Evolutionary conservation across 108 stramenopile species (phyloP).

Genomic region (Parietichytrium sp.): DNA sequence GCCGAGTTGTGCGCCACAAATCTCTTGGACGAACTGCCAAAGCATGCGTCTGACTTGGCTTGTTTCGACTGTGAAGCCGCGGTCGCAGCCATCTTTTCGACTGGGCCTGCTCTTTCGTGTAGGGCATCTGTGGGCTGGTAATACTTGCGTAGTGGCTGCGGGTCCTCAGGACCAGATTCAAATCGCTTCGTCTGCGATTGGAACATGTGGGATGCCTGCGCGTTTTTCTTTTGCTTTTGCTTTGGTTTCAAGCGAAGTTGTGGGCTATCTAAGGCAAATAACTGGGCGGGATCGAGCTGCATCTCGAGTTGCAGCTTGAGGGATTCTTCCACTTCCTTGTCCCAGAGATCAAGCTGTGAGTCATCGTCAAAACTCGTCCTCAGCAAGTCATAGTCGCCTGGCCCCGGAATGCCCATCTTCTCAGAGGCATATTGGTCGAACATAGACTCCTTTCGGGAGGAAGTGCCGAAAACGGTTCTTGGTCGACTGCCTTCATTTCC

Average conservation of each 20-base stretch:
- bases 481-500: too few relatives aligned
- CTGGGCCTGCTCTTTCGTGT: too few relatives aligned
- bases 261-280: background rate
- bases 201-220: background rate
- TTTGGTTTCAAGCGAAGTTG: background rate
- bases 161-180: background rate
- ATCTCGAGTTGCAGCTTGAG: background rate
- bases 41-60: background rate
- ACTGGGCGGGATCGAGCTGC: slow-evolving; percentile 5
- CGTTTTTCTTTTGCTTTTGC: background rate
- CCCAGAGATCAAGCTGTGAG: too few relatives aligned
- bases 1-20: background rate
- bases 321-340: background rate
- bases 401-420: too few relatives aligned
- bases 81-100: background rate
- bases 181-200: background rate
- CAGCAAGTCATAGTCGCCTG: too few relatives aligned
- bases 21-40: background rate
- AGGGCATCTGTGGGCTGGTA: background rate
- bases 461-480: background rate
- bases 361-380: too few relatives aligned
- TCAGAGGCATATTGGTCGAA: too few relatives aligned
- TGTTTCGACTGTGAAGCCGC: background rate
- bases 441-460: background rate
- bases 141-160: background rate